phyloP scores from a whole-genome alignment of 495 filamentous ascomycete species.

The Penicillium ochrochloron region DNA sequence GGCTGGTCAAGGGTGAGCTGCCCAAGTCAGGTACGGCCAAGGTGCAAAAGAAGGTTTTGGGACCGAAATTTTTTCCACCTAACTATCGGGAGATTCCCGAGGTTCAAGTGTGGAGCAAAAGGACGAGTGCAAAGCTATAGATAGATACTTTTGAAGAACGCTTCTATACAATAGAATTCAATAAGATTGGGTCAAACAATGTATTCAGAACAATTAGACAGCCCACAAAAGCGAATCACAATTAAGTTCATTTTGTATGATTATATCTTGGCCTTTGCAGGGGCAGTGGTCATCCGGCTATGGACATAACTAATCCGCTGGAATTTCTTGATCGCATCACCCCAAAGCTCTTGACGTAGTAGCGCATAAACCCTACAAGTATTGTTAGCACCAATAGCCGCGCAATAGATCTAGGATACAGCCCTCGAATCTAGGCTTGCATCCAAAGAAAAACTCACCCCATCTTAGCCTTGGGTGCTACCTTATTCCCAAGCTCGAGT shows the following conservation, averaged over 20 bases:
- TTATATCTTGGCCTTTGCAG: constrained; percentile 42
- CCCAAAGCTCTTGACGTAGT: constrained; percentile 54
- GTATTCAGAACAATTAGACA: not conserved
- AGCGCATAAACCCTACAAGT: constrained; percentile 45
- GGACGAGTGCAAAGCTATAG: constrained; percentile 22
- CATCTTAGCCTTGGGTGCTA: constrained; percentile 54
- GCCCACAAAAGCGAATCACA: not conserved
- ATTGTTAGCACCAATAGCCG: not conserved
- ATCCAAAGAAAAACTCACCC: constrained; percentile 31
- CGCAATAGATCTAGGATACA: not conserved
- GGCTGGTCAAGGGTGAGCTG: constrained; percentile 49
- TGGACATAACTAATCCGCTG: constrained; percentile 57
- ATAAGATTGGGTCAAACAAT: not conserved
- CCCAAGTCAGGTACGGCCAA: constrained; percentile 55
- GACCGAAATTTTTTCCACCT: constrained; percentile 48
- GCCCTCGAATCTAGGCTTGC: not conserved
- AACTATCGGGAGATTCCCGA: constrained; percentile 37
- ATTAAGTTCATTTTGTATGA: too few species aligned
- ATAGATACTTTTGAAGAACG: not conserved
- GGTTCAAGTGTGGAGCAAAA: constrained; percentile 48
- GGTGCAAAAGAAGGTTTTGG: constrained; percentile 55
- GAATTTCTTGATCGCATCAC: constrained; percentile 52
- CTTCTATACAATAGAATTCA: not conserved
- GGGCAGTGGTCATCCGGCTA: constrained; percentile 35
- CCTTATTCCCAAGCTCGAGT: constrained; percentile 42